Evolutionary conservation across 805 yeast genomes (phyloP), one percentile per base, ranked within the genome.

Genomic region (Suhomyces vadensis): DNA sequence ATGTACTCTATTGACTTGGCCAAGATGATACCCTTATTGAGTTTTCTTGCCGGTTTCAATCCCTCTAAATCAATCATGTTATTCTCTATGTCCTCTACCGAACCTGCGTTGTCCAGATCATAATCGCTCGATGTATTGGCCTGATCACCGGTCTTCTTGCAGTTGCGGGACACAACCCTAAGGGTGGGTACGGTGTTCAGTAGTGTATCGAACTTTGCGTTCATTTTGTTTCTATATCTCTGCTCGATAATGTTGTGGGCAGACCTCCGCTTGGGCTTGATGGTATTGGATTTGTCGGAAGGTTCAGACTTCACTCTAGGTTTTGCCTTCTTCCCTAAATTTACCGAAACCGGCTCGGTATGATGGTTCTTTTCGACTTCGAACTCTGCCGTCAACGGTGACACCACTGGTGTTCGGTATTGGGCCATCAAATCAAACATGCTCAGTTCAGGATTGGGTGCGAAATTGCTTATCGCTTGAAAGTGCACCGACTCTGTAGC

Each of bases 1-100:
- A 87, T 87, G 61, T 87, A 87, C 64, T 87, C 95, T 1, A 88
- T 82, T 6, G 91, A 87, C 57, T 87, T 87, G 29, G 87, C 74
- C 42, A 87, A 67, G 10, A 87, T 85, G 22, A 84, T 83, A 10
- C 92, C 94, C 63, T 87, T 87, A 61, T 85, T 86, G 43, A 87
- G 69, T 58, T 85, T 85, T 25, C 78, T 64, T 7, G 91, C 90
- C 0, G 94, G 94, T 17, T 83, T 74, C 25, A 86, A 70, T 2
- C 94, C 95, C 50, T 86, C 94, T 19, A 85, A 65, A 43, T 81
- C 83, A 11, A 44, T 42, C 13, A 19, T 36, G 3, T 25, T 40
- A 16, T 31, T 42, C n/a, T 21, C 39, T 5, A 23, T 44, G 13
- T 35, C 45, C 9, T 37, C 41, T 4, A 29, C 25, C n/a, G 27